Evolutionary conservation across 768 basidiomycete species (phyloP), one percentile per base, ranked within the genome.

Genomic region (Plicaturopsis crispa): DNA sequence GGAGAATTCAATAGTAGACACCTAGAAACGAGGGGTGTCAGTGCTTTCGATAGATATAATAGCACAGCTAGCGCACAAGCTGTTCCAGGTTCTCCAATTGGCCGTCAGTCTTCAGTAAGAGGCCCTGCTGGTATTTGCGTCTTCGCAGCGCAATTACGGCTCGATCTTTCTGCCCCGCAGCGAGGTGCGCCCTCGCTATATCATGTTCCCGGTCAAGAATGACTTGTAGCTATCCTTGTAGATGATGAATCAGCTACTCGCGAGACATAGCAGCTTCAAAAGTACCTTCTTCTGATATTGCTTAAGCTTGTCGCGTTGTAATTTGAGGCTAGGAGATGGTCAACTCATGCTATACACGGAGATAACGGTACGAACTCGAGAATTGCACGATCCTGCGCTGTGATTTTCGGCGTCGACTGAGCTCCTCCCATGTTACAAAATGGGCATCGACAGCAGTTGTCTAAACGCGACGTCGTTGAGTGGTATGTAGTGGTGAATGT

Each of bases 1-100:
- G 5, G 96, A 91, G 65, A 96, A 98, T 57, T 99, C 96, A 51
- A 99, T 96, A 0, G 84, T 87, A 3, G 90, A 87, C 18, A 97
- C 92, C 94, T 99, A 51, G 13, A 21, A n/a, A n/a, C n/a, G n/a
- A n/a, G n/a, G n/a, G n/a, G n/a, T n/a, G n/a, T n/a, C n/a, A n/a
- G n/a, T n/a, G n/a, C n/a, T n/a, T n/a, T n/a, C n/a, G n/a, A n/a
- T n/a, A n/a, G n/a, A n/a, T n/a, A n/a, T n/a, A 46, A 38, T 32
- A 33, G 24, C 33, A 8, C 13, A 17, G 13, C 30, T 14, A 24
- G 63, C 79, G 45, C 44, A 92, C 94, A 35, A 98, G 68, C 45
- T 90, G 80, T 60, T 97, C 91, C 40, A 98, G 59, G 40, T 77
- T 87, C 64, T 84, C 85, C 17, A 98, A 63, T 54, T 99, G 96